phyloP scores from a whole-genome alignment of 2,329 filamentous ascomycete genomes.

The Fusarium nelsonii region DNA sequence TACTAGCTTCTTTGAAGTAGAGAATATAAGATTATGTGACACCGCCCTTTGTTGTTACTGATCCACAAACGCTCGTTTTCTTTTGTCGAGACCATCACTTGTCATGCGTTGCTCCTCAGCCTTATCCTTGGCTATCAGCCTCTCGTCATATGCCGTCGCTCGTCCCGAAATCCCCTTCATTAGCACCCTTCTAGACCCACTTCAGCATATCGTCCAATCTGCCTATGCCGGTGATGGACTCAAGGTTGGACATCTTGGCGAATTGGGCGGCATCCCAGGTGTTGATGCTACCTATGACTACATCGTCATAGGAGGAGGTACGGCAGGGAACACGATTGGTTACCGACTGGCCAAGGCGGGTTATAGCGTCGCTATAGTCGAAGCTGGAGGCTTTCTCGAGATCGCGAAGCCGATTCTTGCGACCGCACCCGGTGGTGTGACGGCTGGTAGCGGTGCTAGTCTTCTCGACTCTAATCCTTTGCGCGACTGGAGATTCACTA shows the following conservation, averaged over 20 bases:
- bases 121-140: conserved; percentile 26
- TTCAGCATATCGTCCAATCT: conserved; percentile 30
- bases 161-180: conserved; percentile 32
- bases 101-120: conserved; percentile 25
- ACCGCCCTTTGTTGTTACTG: neutral
- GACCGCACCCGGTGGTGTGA: conserved; percentile 44
- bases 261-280: conserved; percentile 27
- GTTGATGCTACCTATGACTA: conserved; percentile 42
- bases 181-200: conserved; percentile 34
- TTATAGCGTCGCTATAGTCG: conserved; percentile 54
- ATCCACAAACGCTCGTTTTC: neutral
- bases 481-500: conserved; percentile 51
- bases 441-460: conserved; percentile 38
- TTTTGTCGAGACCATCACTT: conserved; percentile 1
- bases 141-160: conserved; percentile 20
- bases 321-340: conserved; percentile 53
- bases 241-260: conserved; percentile 35
- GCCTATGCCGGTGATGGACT: conserved; percentile 38
- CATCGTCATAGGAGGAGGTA: conserved; percentile 56
- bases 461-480: conserved; percentile 38
- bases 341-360: conserved; percentile 51
- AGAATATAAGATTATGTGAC: conserved; percentile 17
- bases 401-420: conserved; percentile 47
- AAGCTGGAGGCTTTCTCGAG: conserved; percentile 55
- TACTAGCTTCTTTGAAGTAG: neutral